Evolutionary conservation across 1,284 basidiomycete genomes (phyloP), one percentile per base, ranked within the genome.

Genomic region (Moesziomyces antarcticus): DNA sequence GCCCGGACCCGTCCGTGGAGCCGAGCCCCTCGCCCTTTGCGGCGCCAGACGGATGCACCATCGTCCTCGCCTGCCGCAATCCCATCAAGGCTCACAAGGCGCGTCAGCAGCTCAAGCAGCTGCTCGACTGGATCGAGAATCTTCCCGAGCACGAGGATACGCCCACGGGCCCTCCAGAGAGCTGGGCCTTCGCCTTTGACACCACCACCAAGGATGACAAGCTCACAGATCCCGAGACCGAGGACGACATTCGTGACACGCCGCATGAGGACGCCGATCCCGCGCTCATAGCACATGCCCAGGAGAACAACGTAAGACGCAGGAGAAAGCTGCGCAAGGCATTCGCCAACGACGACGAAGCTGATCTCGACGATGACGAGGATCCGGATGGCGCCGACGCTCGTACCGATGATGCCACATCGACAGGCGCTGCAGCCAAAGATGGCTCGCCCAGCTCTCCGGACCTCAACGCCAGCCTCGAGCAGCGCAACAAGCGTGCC

Each of bases 61-160:
- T 84, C 43, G 48, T 84, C 43, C 75, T 84, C 7, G 83, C 83
- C 14, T 83, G 82, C 52, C 77, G 83, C 4, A 84, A 84, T 45
- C 73, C 79, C 25, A 77, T 82, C 63, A 83, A 83, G 49, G 83
- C 84, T 14, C 78, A 81, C 59, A 71, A 78, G 45, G 83, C 82
- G 1, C 50, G 77, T 33, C 51, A 55, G 25, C 68, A 79, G 41
- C 77, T 85, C 24, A 49, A 78, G 46, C 56, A 62, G 41, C 58
- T 81, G 22, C 58, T 82, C 43, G 57, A 68, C 27, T 74, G 70
- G 55, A 64, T 82, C 49, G 72, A 72, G 49, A 71, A 77, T 35
- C 61, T 81, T 21, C 77, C 78, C 0, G 78, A 79, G 40, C 68
- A 79, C 56, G 66, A 74, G 41, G 72, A 74, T 50, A 77, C 65